A percentile compares a stretch with the other conserved stretches of the same genome.
phyloP scores from a whole-genome alignment of 345 rosid species.

The Eucalyptus globulus region DNA sequence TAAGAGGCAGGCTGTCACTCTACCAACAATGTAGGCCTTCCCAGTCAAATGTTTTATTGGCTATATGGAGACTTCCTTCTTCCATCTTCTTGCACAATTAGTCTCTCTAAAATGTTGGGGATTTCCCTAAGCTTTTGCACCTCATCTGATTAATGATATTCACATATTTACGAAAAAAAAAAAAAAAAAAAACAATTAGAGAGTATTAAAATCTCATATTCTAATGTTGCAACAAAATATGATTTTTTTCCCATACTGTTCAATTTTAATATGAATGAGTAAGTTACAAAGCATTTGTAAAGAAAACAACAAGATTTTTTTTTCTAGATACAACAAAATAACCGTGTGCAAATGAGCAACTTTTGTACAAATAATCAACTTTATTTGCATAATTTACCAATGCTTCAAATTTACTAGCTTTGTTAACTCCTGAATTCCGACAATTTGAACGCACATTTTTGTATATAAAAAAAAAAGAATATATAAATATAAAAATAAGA shows the following conservation, averaged over 20 bases:
- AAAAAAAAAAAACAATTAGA: accelerated
- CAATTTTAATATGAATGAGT: not conserved
- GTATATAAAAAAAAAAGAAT: not conserved
- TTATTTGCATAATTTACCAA: not conserved
- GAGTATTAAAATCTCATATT: not conserved
- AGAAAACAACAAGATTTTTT: not conserved
- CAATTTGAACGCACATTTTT: not conserved
- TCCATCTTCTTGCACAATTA: no score
- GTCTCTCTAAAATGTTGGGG: no score
- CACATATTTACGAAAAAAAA: no score
- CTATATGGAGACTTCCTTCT: no score
- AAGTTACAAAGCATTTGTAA: not conserved
- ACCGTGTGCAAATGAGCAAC: not conserved
- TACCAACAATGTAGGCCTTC: no score
- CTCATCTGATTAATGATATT: no score
- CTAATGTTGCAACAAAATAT: not conserved
- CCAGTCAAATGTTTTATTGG: no score
- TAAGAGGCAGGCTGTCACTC: no score
- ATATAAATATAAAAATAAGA: not conserved
- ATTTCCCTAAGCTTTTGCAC: no score
- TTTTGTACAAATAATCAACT: not conserved
- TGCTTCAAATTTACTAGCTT: not conserved
- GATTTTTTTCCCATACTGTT: not conserved
- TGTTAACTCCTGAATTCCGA: not conserved
- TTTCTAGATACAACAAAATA: not conserved